Percentiles rank a stretch among this genome's conserved stretches.
phyloP scores from a whole-genome alignment of 805 yeast genomes.

The Kluyveromyces dobzhanskii region DNA sequence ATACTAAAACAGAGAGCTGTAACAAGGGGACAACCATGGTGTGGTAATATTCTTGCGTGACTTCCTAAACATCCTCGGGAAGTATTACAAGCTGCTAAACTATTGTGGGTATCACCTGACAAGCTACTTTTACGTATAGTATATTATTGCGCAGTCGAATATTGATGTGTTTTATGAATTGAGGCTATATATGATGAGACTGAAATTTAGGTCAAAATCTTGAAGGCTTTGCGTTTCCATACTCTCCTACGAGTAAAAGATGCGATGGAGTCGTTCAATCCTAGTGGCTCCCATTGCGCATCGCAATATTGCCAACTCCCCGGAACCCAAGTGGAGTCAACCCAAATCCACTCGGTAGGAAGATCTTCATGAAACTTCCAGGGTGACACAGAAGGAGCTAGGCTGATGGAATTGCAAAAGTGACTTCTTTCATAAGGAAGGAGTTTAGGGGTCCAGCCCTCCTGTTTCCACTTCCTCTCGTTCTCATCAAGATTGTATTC shows the following conservation, averaged over 20 bases:
- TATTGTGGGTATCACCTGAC: no score
- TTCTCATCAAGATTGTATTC: constrained; percentile 23
- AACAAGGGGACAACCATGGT: no score
- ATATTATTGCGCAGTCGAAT: no score
- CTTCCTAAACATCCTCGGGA: no score
- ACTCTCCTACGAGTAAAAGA: constrained; percentile 22
- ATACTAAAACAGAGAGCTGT: no score
- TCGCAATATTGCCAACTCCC: constrained; percentile 21
- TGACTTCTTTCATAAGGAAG: constrained; percentile 19
- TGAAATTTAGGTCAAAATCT: constrained; percentile 1
- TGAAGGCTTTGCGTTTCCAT: constrained; percentile 19
- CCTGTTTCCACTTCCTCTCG: constrained; percentile 25
- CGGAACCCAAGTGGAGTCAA: constrained; percentile 23
- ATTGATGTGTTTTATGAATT: no score
- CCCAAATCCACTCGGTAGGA: constrained; percentile 20
- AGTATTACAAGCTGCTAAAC: no score
- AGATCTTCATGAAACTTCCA: constrained; percentile 15
- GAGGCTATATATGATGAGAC: no score
- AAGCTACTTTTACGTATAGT: no score
- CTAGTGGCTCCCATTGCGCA: constrained; percentile 20
- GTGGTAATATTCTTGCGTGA: no score
- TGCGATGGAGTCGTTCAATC: constrained; percentile 18
- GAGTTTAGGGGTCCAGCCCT: constrained; percentile 17
- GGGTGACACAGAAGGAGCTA: constrained; percentile 15
- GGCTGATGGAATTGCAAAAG: constrained; percentile 1